Conservation (phyloP, 1,139 yeast species). For the Pichia sorboxylosa region DNA sequence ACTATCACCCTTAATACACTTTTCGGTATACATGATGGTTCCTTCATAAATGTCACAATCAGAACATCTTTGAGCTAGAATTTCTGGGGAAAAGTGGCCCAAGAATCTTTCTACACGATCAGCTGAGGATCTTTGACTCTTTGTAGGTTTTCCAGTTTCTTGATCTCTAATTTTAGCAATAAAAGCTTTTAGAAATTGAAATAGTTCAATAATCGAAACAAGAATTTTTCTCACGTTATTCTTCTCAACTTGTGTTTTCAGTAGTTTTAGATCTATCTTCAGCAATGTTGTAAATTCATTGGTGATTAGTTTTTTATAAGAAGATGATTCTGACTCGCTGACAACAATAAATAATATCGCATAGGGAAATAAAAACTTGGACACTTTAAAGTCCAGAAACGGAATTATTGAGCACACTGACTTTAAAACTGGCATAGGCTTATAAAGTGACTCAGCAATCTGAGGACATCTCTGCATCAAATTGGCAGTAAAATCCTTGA, state of each 20-base stretch:
- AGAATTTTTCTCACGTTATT: conserved; percentile 56
- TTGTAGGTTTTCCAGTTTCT: conserved; percentile 15
- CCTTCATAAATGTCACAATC: conserved; percentile 83
- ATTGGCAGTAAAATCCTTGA: conserved; percentile 51
- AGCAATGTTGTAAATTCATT: conserved; percentile 52
- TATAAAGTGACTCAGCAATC: background rate
- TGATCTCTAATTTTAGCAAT: conserved; percentile 28
- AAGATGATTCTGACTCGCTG: conserved; percentile 39
- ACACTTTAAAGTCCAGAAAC: conserved; percentile 43
- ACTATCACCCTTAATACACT: conserved; percentile 42
- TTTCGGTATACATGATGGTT: conserved; percentile 80
- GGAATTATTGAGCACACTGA: conserved; percentile 9
- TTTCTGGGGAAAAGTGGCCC: conserved; percentile 46
- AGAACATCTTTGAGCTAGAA: conserved; percentile 68
- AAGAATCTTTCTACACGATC: conserved; percentile 36
- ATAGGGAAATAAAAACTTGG: conserved; percentile 71
- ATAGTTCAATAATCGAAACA: conserved; percentile 61
- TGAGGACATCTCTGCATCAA: conserved; percentile 4
- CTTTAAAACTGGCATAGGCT: background rate
- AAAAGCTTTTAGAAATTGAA: conserved; percentile 86
- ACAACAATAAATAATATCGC: conserved; percentile 47
- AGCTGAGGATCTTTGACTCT: conserved; percentile 6
- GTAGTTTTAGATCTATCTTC: conserved; percentile 31
- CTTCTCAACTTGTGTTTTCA: conserved; percentile 37
- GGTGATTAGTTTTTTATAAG: conserved; percentile 35